Evolutionary conservation across 1,284 basidiomycete species (phyloP), one percentile per base, ranked within the genome.

Genomic region (Leccinum fuscescens): DNA sequence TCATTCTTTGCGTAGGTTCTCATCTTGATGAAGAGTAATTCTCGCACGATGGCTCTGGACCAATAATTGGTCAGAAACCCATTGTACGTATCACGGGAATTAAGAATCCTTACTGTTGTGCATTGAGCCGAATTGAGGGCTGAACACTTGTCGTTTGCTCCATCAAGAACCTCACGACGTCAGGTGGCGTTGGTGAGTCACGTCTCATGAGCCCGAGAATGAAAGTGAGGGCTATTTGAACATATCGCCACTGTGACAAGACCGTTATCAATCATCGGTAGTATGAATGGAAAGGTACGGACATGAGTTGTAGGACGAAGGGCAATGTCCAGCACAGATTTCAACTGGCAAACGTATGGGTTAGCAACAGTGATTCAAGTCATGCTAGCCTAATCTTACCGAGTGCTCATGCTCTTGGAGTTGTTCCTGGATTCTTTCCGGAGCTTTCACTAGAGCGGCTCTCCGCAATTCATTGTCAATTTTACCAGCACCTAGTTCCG

Each of bases 1-100:
- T 80, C 79, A 2, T 82, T 85, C 60, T 80, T 78, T 33, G 90
- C 85, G 63, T 93, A 91, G 6, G 93, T 92, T 49, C 95, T 87
- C 55, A 95, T 84, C 76, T 97, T 96, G 74, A 95, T 79, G 67
- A 89, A 88, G 62, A 87, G 85, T 42, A 90, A 80, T 35, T 93
- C 75, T 72, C 90, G 91, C 22, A 88, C 85, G 37, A 96, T 76
- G 2, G 88, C 92, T 59, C 89, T 93, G 54, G 59, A 52, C 27
- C 11, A 48, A 58, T 12, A 56, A 35, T 69, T 55, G 60, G 62
- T 55, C 61, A 66, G 59, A 54, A 59, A 56, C 48, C 48, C 17
- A 57, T 55, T 42, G 12, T 55, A 61, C 58, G 20, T 24, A 59
- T 57, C 52, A 33, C 57, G 56, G 44, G 27, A 2, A 78, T 22